Evolutionary conservation across 78 protist species (phyloP).

Genomic region (Dictyostelium capitatum): DNA sequence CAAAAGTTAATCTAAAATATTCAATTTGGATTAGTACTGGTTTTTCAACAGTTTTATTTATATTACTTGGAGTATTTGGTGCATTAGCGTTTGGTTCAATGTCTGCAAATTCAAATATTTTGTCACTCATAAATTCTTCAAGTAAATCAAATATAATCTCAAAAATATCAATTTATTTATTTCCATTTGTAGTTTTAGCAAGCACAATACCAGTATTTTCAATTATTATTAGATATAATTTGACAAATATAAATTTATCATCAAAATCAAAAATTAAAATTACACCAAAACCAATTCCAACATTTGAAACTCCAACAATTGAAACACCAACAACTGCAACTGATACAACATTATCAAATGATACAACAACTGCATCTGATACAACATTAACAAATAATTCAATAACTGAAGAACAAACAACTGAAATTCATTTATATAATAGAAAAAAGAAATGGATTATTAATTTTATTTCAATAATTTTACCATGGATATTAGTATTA

Average conservation of each 20-base stretch:
- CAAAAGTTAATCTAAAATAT: conserved; percentile 27
- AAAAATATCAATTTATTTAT: conserved; percentile 55
- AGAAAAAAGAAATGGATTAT: conserved; percentile 14
- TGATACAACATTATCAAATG: too few species aligned
- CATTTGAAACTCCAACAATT: too few species aligned
- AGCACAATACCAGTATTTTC: conserved; percentile 79
- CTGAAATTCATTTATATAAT: conserved; percentile 17
- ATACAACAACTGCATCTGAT: too few species aligned
- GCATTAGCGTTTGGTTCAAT: conserved; percentile 23
- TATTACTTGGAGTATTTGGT: conserved; percentile 49
- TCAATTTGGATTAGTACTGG: conserved; percentile 20
- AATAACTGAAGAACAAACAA: too few species aligned
- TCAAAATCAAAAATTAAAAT: too few species aligned
- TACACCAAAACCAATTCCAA: conserved; percentile 4
- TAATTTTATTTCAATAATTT: conserved; percentile 10
- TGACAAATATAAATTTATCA: conserved; percentile 29
- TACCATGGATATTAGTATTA: conserved; percentile 67
- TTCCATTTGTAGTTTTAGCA: conserved; percentile 71
- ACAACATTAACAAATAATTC: too few species aligned
- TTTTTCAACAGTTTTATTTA: conserved; percentile 30
- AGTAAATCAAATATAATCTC: conserved; percentile 30
- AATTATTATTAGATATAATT: conserved; percentile 73
- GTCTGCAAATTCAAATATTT: conserved; percentile 34
- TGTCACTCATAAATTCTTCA: conserved; percentile 32
- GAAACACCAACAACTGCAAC: too few species aligned